Percentiles rank a stretch among this genome's conserved stretches.
Evolutionary conservation across 768 basidiomycete species (phyloP).

Genomic region (Gautieria morchelliformis): DNA sequence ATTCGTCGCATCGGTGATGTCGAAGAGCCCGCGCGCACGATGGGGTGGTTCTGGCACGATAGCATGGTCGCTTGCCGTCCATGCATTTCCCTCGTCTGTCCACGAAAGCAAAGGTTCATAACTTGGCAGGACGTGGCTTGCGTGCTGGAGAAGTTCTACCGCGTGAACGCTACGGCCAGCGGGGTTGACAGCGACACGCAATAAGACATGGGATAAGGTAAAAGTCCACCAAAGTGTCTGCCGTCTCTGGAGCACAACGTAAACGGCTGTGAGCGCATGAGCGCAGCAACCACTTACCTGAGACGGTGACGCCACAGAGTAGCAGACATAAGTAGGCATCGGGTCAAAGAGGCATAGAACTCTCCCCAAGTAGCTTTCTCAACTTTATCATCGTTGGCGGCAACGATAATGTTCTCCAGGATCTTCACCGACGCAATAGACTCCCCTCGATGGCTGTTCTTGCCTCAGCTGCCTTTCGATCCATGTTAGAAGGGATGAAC

Average conservation of each 20-base stretch:
- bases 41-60: conserved; percentile 21
- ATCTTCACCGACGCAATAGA: conserved; percentile 18
- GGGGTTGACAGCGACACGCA: conserved; percentile 9
- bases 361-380: conserved; percentile 6
- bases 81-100: background rate
- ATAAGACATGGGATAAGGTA: conserved; percentile 11
- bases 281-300: background rate
- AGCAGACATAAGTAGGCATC: conserved; percentile 49
- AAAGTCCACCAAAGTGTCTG: background rate
- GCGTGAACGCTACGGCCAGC: background rate
- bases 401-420: conserved; percentile 24
- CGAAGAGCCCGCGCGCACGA: conserved; percentile 27
- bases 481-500: conserved; percentile 70
- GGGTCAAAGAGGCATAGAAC: conserved; percentile 28
- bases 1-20: conserved; percentile 13
- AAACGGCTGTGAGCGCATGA: conserved; percentile 42
- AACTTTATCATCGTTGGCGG: conserved; percentile 8
- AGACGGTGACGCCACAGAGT: background rate
- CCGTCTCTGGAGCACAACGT: background rate
- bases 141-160: background rate
- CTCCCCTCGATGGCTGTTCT: conserved; percentile 13
- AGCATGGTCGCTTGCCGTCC: background rate
- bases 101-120: conserved; percentile 9
- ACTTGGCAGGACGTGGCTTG: background rate
- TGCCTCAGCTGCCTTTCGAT: conserved; percentile 55